These are phyloP conservation scores for Drechslerella dactyloides DNA, from an alignment of 2,329 filamentous ascomycete genomes.

Conservation along the genomic window DNA sequence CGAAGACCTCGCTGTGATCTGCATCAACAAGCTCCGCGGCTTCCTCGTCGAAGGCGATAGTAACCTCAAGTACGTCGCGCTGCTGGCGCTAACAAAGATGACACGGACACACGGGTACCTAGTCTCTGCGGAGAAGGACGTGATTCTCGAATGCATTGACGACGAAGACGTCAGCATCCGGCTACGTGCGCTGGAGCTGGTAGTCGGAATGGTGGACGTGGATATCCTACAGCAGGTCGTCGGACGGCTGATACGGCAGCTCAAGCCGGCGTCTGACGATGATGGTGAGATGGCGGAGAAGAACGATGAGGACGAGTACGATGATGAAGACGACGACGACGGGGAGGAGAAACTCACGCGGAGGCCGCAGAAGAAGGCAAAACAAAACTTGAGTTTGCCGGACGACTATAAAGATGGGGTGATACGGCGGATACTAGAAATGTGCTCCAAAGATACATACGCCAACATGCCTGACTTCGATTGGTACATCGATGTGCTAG, in stretches of 20 bases:
- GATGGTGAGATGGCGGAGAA: constrained; percentile 55
- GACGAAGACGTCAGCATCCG: constrained; percentile 95
- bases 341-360: constrained; percentile 46
- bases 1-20: constrained; percentile 89
- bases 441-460: constrained; percentile 91
- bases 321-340: constrained; percentile 63
- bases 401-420: constrained; percentile 86
- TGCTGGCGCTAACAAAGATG: constrained; percentile 94
- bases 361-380: constrained; percentile 56
- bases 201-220: constrained; percentile 88
- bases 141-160: constrained; percentile 94
- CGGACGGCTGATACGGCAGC: constrained; percentile 82
- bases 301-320: constrained; percentile 61
- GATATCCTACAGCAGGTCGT: constrained; percentile 86
- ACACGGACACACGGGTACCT: constrained; percentile 85
- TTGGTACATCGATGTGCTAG: constrained; percentile 92
- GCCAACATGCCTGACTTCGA: constrained; percentile 87
- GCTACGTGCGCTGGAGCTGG: constrained; percentile 86
- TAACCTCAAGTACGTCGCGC: constrained; percentile 95
- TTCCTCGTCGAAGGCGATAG: constrained; percentile 90
- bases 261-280: constrained; percentile 69
- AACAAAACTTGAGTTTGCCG: constrained; percentile 69
- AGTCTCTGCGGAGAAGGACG: constrained; percentile 90
- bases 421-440: constrained; percentile 79
- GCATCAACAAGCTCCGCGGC: constrained; percentile 90